Evolutionary conservation across 306 rosid genomes (phyloP).

Genomic region (Vigna reflexopilosa): DNA sequence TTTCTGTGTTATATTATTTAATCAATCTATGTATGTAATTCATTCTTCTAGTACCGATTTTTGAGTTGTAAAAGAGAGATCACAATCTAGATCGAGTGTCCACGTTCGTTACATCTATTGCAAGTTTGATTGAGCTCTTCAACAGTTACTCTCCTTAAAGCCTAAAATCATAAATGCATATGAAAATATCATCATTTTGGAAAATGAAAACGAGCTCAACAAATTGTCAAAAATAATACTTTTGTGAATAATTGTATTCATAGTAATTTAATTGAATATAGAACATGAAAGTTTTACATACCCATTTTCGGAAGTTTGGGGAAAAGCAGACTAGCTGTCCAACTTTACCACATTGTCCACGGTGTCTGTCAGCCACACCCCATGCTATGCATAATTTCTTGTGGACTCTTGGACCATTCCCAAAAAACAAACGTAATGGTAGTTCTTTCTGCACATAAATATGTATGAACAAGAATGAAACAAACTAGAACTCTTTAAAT

Average conservation of each 20-base stretch:
- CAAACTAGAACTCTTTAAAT: not conserved
- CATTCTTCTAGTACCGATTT: constrained; percentile 13
- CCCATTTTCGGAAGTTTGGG: constrained; percentile 22
- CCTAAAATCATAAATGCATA: constrained; percentile 23
- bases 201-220: not conserved
- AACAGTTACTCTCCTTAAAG: constrained; percentile 21
- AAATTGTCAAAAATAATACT: not conserved
- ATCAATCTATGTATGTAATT: not conserved
- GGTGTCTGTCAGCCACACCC: not conserved
- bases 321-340: constrained; percentile 39
- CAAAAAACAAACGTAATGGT: constrained; percentile 35
- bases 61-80: not conserved
- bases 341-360: constrained; percentile 28
- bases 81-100: constrained; percentile 15
- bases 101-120: not conserved
- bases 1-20: not conserved
- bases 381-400: not conserved
- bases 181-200: not conserved
- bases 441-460: not conserved
- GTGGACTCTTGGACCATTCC: constrained; percentile 37
- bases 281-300: constrained; percentile 14
- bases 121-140: constrained; percentile 26
- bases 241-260: not conserved
- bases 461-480: constrained; percentile 1
- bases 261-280: not conserved